Evolutionary conservation across 176 grass and related monocot species (phyloP), one percentile per base, ranked within the genome.

Genomic region (Cenchrus purpureus): DNA sequence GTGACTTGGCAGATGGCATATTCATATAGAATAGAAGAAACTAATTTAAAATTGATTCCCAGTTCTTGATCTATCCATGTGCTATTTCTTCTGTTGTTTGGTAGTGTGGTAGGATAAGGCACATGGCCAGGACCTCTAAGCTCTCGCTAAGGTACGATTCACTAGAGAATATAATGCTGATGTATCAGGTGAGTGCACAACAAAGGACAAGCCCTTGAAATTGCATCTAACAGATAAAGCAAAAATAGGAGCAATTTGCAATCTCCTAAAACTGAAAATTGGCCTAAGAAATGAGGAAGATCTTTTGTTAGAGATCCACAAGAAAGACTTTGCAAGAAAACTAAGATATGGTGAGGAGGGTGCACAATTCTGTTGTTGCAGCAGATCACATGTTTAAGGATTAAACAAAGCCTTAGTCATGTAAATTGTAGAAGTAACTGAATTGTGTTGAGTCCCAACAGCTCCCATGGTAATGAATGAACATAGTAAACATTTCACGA

Each of bases 281-380:
- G 37, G 50, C 54, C 1, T 7, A 73, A 73, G 14, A 73, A 31
- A 73, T 49, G 10, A 61, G 12, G 13, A 57, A 74, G 28, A 59
- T n/a, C 19, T 37, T 61, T 51, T 86, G 75, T 25, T 69, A 66
- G 46, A 79, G 28, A 62, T 52, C 79, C 29, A 72, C 32, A 32
- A 71, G 32, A 54, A 75, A 49, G 42, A 69, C 4, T 79, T 62
- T 31, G 22, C 12, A 28, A 29, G 16, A 65, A 31, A 54, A 29
- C 15, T 73, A 25, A 44, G n/a, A 31, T 31, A 14, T 45, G 56
- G 64, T 65, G 25, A 86, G 15, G 29, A 54, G 52, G 31, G 65
- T 53, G 45, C 25, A 69, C 44, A 28, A 74, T 65, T 50, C 11
- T 65, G n/a, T 4, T 74, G 6, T 10, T 86, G 15, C 29, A 66